Evolutionary conservation across 768 basidiomycete genomes (phyloP).

Genomic region (Leccinellum albellum): DNA sequence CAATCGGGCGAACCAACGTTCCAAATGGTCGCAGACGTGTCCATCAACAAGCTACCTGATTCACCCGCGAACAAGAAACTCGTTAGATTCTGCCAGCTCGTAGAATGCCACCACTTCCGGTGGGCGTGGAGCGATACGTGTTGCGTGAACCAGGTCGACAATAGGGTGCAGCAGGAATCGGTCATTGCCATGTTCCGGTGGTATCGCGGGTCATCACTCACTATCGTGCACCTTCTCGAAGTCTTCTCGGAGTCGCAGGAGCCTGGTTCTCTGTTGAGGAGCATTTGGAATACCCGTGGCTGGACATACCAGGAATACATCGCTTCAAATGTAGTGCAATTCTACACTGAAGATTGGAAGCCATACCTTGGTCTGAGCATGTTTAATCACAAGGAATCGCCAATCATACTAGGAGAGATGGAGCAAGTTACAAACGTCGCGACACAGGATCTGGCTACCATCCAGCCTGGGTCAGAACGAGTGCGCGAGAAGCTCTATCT

Average conservation of each 20-base stretch:
- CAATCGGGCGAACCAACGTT: not conserved
- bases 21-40: not conserved
- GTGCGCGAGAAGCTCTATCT: not conserved
- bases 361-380: not conserved
- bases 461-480: not conserved
- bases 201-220: not conserved
- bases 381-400: not conserved
- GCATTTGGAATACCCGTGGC: not conserved
- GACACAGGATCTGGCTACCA: not conserved
- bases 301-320: not conserved
- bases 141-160: not conserved
- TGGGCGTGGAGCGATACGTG: not conserved
- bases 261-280: not conserved
- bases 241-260: not conserved
- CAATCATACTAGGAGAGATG: not conserved
- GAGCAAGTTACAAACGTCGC: not conserved
- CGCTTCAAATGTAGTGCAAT: not conserved
- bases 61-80: not conserved
- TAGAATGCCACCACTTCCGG: not conserved
- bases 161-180: not conserved
- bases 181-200: not conserved
- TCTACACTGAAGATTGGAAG: not conserved
- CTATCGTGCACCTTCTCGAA: not conserved
- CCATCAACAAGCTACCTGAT: not conserved
- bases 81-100: not conserved